Evolutionary conservation across 192 early-diverging fungal species (phyloP), one percentile per base, ranked within the genome.

Genomic region (Spinellus fusiger): DNA sequence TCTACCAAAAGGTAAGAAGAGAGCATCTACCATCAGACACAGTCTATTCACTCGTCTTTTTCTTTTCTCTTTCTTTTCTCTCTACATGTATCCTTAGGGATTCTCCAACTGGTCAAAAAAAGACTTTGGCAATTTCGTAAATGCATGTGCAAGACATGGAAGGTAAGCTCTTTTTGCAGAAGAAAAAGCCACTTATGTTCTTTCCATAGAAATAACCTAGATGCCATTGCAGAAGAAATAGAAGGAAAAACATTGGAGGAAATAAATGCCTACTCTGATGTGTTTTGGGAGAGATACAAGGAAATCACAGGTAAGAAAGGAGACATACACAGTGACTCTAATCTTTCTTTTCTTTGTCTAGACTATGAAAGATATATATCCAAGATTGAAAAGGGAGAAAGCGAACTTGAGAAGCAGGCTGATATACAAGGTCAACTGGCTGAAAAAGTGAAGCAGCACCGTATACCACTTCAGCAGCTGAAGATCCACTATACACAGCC

Each of bases 201-300:
- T 33, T 58, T 37, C 32, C 23, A 35, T 50, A 87, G 88, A 40
- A 51, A 85, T 65, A 85, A 89, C 58, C 61, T 96, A 53, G 59
- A 69, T 7, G 77, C 84, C 33, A 91, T 99, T 73, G 83, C 89
- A 18, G 62, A 73, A 13, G 95, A 97, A n/a, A 79, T 97, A 34
- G 96, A 97, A 62, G 92, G 93, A 27, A 99, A 98, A 73, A 89
- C 90, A 10, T 73, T 83, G 6, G 84, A 86, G 15, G 95, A 97
- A 68, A 89, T 99, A 23, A 76, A 83, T 26, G 74, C 76, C 13
- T 99, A 98, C 64, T 81, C 89, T 9, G 84, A 84, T 59, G 89
- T 88, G 5, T 99, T 99, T 64, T 94, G 94, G 87, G 73, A 80
- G 51, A 86, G 92, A 25, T 89, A 89, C 79, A 86, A 87, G 62